Conservation (phyloP, 2,329 filamentous ascomycete genomes). For the Thermomyces lanuginosus region DNA sequence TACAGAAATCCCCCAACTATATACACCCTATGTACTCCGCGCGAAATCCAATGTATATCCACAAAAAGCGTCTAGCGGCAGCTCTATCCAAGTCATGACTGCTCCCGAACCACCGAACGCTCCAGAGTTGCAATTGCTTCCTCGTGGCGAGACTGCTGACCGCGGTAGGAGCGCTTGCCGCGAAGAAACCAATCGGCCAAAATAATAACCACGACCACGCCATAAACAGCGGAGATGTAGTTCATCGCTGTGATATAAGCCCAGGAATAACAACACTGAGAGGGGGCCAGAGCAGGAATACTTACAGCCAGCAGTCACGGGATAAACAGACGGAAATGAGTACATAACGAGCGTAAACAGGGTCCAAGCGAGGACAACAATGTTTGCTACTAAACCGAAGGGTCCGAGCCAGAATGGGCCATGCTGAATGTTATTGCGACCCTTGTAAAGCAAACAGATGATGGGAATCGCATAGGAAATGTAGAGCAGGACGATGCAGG, state of each 20-base stretch:
- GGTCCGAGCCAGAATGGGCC: slow-evolving; percentile 33
- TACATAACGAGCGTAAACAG: slow-evolving; percentile 23
- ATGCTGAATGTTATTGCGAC: slow-evolving; percentile 29
- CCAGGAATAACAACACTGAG: not conserved
- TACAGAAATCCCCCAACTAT: too few relatives aligned
- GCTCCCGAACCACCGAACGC: too few relatives aligned
- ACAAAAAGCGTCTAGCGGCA: too few relatives aligned
- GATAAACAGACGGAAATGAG: slow-evolving; percentile 23
- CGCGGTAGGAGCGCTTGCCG: slow-evolving; percentile 15
- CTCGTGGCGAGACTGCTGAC: slow-evolving; percentile 12
- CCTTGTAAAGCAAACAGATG: slow-evolving; percentile 29
- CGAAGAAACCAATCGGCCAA: slow-evolving; percentile 20
- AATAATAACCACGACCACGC: slow-evolving; percentile 19
- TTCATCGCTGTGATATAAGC: slow-evolving; percentile 22
- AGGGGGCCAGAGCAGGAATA: slow-evolving; percentile 4
- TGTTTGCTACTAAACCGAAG: slow-evolving; percentile 4
- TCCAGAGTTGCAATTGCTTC: slow-evolving; percentile 8
- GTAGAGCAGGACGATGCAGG: slow-evolving; percentile 34
- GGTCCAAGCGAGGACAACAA: slow-evolving; percentile 28
- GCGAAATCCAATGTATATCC: too few relatives aligned
- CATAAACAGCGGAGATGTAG: slow-evolving; percentile 25
- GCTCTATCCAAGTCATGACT: too few relatives aligned
- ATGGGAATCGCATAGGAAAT: slow-evolving; percentile 33
- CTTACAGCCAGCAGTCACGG: slow-evolving; percentile 21
- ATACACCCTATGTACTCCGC: too few relatives aligned